phyloP scores from a whole-genome alignment of 306 rosid genomes.

The Herpetospermum pedunculosum region DNA sequence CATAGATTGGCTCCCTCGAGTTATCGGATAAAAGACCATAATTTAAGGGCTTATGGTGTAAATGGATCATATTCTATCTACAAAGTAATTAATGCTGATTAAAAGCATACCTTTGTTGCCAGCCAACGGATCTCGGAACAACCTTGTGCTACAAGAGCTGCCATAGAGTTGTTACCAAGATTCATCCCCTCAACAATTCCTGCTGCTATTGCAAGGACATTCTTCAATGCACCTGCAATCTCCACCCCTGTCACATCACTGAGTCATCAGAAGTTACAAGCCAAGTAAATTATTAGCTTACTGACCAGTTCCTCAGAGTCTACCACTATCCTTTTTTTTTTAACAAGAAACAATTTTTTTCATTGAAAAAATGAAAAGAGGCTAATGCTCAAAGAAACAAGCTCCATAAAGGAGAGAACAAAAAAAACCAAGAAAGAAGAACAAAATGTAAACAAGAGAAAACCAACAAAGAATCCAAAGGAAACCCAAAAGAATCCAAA shows the following conservation, averaged over 20 bases:
- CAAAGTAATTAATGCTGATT: not conserved
- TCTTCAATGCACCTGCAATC: conserved; percentile 93
- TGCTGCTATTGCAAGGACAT: conserved; percentile 91
- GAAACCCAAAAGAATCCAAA: no score
- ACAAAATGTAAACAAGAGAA: no score
- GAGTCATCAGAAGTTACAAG: conserved; percentile 84
- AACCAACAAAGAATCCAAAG: no score
- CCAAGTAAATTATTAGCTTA: conserved; percentile 27
- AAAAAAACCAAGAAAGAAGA: no score
- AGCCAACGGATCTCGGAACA: conserved; percentile 97
- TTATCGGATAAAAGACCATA: not conserved
- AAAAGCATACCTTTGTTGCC: conserved; percentile 62
- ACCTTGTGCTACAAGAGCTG: conserved; percentile 95
- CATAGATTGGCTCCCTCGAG: not conserved
- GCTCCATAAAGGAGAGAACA: no score
- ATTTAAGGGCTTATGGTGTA: not conserved
- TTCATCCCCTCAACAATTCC: conserved; percentile 95
- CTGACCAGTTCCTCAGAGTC: not conserved
- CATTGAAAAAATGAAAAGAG: no score
- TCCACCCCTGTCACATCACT: conserved; percentile 99
- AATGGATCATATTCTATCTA: not conserved
- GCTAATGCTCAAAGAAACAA: no score
- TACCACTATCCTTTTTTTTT: not conserved
- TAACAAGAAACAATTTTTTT: no score
- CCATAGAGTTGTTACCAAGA: conserved; percentile 93